Conservation (phyloP, 805 yeast species). For the Kodamaea restingae region DNA sequence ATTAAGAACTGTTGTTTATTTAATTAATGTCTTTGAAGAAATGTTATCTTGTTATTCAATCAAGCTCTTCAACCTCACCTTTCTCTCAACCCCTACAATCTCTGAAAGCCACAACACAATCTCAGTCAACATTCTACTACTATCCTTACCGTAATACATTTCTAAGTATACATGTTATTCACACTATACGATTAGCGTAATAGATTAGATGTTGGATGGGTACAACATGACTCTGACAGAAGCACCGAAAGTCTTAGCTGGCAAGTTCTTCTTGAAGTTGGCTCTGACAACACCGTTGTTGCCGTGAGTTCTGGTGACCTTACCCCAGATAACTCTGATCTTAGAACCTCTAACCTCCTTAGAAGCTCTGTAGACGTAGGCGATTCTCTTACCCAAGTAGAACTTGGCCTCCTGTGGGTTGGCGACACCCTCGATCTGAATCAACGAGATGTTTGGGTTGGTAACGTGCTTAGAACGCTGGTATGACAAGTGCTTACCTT, state of each 20-base stretch:
- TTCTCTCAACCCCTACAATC: too few species aligned
- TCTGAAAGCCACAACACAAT: too few species aligned
- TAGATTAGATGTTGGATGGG: constrained; percentile 96
- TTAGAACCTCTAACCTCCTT: constrained; percentile 98
- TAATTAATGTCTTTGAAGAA: too few species aligned
- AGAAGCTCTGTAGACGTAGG: constrained; percentile 98
- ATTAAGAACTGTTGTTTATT: too few species aligned
- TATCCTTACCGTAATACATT: constrained; percentile 8
- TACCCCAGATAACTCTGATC: constrained; percentile 99
- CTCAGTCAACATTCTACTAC: not conserved
- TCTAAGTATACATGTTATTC: constrained; percentile 10
- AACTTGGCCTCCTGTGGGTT: constrained; percentile 92
- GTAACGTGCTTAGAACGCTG: constrained; percentile 98
- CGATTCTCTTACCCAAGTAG: constrained; percentile 99
- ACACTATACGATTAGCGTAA: constrained; percentile 8
- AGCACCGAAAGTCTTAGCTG: constrained; percentile 99
- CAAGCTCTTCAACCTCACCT: too few species aligned
- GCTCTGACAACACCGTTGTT: constrained; percentile 98
- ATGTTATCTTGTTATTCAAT: too few species aligned
- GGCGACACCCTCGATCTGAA: constrained; percentile 95
- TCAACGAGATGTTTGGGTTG: constrained; percentile 96
- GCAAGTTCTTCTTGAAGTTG: constrained; percentile 97
- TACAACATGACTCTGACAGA: constrained; percentile 99
- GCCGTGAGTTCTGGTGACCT: constrained; percentile 98
- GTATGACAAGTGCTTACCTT: constrained; percentile 99